A percentile compares a stretch with the other conserved stretches of the same genome.
phyloP scores from a whole-genome alignment of 805 yeast genomes.

The Metschnikowia lunata region DNA sequence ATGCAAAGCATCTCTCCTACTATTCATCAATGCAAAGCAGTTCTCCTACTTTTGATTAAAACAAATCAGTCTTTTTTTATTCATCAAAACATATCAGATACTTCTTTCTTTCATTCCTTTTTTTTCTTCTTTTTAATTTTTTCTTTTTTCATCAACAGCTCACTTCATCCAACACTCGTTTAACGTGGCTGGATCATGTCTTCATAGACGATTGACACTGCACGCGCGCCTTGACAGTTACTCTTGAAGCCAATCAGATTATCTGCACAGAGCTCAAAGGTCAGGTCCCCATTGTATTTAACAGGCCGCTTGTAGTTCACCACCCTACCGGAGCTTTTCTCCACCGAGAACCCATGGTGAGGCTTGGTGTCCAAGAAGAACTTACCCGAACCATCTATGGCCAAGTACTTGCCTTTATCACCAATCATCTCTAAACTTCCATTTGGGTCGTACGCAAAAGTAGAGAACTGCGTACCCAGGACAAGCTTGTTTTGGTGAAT shows the following conservation, averaged over 20 bases:
- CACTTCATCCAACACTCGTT: background rate
- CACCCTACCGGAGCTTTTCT: background rate
- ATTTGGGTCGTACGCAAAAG: background rate
- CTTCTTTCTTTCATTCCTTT: too few species aligned
- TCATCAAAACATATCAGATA: too few species aligned
- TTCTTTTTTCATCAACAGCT: too few species aligned
- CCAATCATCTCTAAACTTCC: conserved; percentile 1
- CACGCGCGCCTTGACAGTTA: conserved; percentile 2
- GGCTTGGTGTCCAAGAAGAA: conserved; percentile 1
- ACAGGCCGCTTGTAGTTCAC: background rate
- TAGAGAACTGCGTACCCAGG: background rate
- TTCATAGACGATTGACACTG: conserved; percentile 1
- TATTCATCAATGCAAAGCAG: too few species aligned
- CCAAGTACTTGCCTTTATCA: background rate
- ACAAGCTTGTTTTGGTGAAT: background rate
- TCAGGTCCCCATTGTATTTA: background rate
- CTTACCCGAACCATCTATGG: background rate
- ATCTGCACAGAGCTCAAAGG: conserved; percentile 5
- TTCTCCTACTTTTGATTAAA: too few species aligned
- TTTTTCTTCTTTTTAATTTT: too few species aligned
- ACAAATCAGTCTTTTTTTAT: background rate
- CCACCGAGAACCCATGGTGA: conserved; percentile 1
- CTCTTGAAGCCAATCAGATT: conserved; percentile 6
- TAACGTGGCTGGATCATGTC: conserved; percentile 7
- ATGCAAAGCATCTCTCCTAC: too few species aligned